These are phyloP conservation scores for Linanthus parryae DNA, from an alignment of 148 eudicot species.

Conservation along the genomic window DNA sequence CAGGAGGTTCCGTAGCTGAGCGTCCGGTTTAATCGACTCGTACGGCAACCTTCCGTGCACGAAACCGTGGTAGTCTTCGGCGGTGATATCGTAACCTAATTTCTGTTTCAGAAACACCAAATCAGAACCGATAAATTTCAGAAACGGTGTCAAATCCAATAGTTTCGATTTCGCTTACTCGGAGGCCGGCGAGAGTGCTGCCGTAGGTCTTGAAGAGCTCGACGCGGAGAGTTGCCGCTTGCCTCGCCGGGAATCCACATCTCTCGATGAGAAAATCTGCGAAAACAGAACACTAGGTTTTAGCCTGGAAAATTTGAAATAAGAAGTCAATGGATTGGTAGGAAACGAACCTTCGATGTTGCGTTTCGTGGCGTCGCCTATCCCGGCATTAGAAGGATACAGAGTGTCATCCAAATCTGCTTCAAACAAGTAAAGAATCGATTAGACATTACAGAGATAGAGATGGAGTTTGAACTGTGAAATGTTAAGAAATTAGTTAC, in stretches of 20 bases:
- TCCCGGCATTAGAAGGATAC: slow-evolving; percentile 62
- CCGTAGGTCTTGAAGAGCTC: slow-evolving; percentile 82
- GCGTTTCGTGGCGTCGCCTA: slow-evolving; percentile 43
- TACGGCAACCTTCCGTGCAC: slow-evolving; percentile 97
- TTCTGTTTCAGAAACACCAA: slow-evolving; percentile 37
- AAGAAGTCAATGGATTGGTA: neutral
- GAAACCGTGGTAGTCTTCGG: slow-evolving; percentile 66
- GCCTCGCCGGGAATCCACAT: slow-evolving; percentile 50
- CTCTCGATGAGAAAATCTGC: slow-evolving; percentile 67
- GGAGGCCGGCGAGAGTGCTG: slow-evolving; percentile 78
- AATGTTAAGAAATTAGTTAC: slow-evolving; percentile 14
- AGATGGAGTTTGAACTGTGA: no score
- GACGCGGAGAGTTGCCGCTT: slow-evolving; percentile 61
- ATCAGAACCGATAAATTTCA: neutral
- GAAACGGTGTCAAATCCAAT: neutral
- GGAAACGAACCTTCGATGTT: slow-evolving; percentile 62
- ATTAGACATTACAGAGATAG: no score
- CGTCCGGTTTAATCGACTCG: slow-evolving; percentile 61
- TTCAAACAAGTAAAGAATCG: neutral
- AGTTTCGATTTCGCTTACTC: slow-evolving; percentile 32
- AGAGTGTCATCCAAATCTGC: slow-evolving; percentile 94
- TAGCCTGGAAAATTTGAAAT: neutral
- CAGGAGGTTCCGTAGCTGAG: slow-evolving; percentile 52
- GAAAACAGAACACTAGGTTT: no score
- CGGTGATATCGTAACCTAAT: slow-evolving; percentile 58